Evolutionary conservation across 78 protist species (phyloP).

Genomic region (Polysphondylium violaceum): DNA sequence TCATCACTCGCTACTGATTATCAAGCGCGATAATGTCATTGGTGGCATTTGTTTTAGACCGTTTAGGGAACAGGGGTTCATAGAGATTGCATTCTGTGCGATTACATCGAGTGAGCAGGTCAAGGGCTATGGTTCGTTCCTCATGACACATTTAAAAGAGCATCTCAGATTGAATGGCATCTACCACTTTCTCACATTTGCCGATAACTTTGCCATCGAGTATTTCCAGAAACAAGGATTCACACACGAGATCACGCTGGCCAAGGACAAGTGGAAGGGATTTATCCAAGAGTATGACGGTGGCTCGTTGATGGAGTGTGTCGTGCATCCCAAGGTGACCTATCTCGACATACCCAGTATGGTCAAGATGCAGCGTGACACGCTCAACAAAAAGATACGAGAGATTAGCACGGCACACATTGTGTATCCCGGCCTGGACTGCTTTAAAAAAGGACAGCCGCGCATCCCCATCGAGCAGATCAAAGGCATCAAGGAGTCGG

Average conservation of each 20-base stretch:
- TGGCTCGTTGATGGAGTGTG: conserved; percentile 90
- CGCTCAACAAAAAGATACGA: conserved; percentile 52
- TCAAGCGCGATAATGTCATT: conserved; percentile 71
- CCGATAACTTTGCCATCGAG: conserved; percentile 97
- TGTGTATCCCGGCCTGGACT: conserved; percentile 32
- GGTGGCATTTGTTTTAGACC: conserved; percentile 95
- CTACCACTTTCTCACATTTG: conserved; percentile 93
- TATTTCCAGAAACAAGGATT: conserved; percentile 96
- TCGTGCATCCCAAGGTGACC: conserved; percentile 35
- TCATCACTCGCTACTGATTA: conserved; percentile 71
- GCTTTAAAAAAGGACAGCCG: conserved; percentile 11
- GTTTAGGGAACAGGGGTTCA: conserved; percentile 77
- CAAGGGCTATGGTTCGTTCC: conserved; percentile 91
- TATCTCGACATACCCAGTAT: conserved; percentile 56
- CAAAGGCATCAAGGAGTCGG: conserved; percentile 41
- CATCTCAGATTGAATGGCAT: conserved; percentile 62
- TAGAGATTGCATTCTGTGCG: conserved; percentile 96
- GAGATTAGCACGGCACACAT: conserved; percentile 61
- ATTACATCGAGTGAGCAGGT: conserved; percentile 87
- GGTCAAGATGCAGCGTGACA: conserved; percentile 51
- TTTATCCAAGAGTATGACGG: conserved; percentile 97
- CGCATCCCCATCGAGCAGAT: conserved; percentile 41
- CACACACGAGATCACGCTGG: conserved; percentile 83
- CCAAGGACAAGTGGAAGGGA: conserved; percentile 80
- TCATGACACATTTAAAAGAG: conserved; percentile 95